phyloP scores from a whole-genome alignment of 202 grass and related monocot genomes.

The Schoenoplectus triqueter region DNA sequence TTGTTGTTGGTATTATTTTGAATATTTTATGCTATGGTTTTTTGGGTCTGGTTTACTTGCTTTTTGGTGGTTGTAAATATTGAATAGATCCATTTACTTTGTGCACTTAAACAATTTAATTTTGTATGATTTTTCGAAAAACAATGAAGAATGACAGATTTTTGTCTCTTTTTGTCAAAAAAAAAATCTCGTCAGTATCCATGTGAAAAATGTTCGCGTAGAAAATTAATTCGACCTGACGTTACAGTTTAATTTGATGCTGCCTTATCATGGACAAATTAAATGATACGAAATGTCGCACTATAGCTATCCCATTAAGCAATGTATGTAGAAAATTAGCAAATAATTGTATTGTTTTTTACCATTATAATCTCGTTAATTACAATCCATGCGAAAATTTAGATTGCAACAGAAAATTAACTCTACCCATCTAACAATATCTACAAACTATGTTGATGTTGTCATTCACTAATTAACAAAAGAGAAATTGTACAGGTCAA shows the following conservation, averaged over 20 bases:
- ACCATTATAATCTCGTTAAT: conserved; percentile 4
- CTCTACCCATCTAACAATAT: not conserved
- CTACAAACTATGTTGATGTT: not conserved
- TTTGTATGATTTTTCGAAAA: too few species aligned
- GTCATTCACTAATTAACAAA: not conserved
- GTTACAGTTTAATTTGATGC: not conserved
- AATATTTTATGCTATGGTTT: too few species aligned
- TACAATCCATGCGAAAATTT: not conserved
- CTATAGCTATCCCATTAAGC: not conserved
- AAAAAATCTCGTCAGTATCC: not conserved
- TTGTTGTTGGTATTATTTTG: too few species aligned
- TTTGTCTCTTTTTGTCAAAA: too few species aligned
- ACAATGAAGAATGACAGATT: too few species aligned
- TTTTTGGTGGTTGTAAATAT: too few species aligned
- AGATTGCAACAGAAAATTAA: not conserved
- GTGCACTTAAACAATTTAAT: too few species aligned
- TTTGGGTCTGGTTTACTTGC: too few species aligned
- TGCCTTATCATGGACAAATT: not conserved
- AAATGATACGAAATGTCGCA: not conserved
- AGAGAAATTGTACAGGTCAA: not conserved
- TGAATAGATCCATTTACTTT: too few species aligned
- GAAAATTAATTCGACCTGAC: not conserved
- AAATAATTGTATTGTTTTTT: not conserved
- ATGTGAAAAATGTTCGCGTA: not conserved
- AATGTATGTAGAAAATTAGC: not conserved